These are phyloP conservation scores for Aureobasidium leucospermi DNA, from an alignment of 2,329 filamentous ascomycete genomes.

Conservation along the genomic window DNA sequence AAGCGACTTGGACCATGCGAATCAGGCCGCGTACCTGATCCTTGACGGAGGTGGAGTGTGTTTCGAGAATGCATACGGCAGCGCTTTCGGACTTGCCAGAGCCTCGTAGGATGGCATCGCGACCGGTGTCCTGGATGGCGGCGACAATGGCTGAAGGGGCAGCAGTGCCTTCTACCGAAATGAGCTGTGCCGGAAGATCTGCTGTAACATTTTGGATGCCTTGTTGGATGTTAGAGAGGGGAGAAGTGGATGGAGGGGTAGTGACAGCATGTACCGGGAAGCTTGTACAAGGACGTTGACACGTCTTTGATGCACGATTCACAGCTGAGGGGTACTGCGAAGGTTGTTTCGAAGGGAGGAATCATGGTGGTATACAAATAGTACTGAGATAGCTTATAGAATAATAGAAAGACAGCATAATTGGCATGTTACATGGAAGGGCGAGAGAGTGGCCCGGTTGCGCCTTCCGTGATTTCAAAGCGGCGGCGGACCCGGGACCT, in stretches of 20 bases:
- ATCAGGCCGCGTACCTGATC: conserved; percentile 77
- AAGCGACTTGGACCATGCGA: conserved; percentile 85
- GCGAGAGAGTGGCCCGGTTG: background rate
- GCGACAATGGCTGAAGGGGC: conserved; percentile 83
- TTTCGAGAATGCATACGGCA: conserved; percentile 94
- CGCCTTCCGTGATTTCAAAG: conserved; percentile 10
- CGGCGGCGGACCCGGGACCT: background rate
- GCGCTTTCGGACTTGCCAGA: conserved; percentile 84
- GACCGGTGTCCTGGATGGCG: conserved; percentile 81
- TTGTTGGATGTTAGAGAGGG: conserved; percentile 23
- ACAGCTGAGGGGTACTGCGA: conserved; percentile 90
- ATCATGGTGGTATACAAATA: conserved; percentile 22
- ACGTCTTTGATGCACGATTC: conserved; percentile 82
- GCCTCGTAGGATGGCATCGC: conserved; percentile 89
- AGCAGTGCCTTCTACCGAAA: conserved; percentile 82
- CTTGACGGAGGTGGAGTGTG: conserved; percentile 53
- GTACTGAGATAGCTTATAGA: background rate
- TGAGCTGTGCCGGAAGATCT: conserved; percentile 72
- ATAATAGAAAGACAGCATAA: background rate
- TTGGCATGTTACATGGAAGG: background rate
- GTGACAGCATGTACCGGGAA: conserved; percentile 48
- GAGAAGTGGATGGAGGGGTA: background rate
- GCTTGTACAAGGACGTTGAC: conserved; percentile 66
- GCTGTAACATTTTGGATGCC: conserved; percentile 79
- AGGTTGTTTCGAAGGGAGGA: conserved; percentile 63